Evolutionary conservation across 768 basidiomycete genomes (phyloP), one percentile per base, ranked within the genome.

Genomic region (Tylopilus plumbeoviolaceoides): DNA sequence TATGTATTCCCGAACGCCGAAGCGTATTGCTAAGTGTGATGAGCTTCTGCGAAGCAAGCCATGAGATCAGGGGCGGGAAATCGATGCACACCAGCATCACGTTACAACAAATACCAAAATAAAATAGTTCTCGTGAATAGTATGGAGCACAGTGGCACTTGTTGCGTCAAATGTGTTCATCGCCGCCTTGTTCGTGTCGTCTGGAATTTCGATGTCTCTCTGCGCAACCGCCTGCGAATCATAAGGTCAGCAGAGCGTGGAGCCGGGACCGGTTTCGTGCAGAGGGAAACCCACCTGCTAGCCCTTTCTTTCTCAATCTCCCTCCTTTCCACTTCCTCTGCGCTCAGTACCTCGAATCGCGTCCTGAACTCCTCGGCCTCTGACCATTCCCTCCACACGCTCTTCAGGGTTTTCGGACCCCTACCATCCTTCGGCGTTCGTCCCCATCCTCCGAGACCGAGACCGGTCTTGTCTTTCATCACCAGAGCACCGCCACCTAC

Each of bases 341-440:
- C 80, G 4, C 77, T 91, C 57, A 98, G 66, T 58, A 90, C 85
- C 70, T 97, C 86, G 67, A 97, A 87, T 47, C 84, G 77, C 36
- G 97, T 98, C 57, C 82, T 79, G 68, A 91, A 97, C 67, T 95
- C 91, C 64, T 90, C 90, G 33, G 88, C 83, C 66, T 97, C 95
- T 31, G 78, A 79, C 93, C 94, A 98, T 66, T 98, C 95, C 42
- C 94, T 74, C 95, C 95, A 98, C 3, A 95, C 88, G 52, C 94
- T 89, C 69, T 82, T 81, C 44, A 98, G 71, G 28, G 79, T 74
- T 70, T 89, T 91, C 8, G 92, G 89, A 2, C 92, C 95, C 27
- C 85, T 73, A 17, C 86, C 88, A 53, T 87, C 87, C 57, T 79
- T 84, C n/a, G 84, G 85, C 21, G 82, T 81, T n/a, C 84, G 77